Base-by-base conservation (phyloP, 2,329 filamentous ascomycete genomes). In the Epichloe hybrida region DNA sequence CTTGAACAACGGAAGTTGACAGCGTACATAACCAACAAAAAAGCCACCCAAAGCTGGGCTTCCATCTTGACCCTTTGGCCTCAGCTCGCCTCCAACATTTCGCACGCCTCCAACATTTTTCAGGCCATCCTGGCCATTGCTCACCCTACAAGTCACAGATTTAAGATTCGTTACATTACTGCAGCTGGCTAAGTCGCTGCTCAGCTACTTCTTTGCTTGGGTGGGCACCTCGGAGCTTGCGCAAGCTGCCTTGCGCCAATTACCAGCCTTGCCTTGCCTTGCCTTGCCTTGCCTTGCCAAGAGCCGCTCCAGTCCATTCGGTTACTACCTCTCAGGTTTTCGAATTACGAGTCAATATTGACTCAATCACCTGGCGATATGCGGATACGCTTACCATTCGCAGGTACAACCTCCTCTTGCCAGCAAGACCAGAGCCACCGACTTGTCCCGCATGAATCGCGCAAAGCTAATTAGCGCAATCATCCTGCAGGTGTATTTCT, bases 401-500 rank as follows among this genome's bases (percentile, higher is more conserved):
- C 48, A 50, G 48, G 48, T 50, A 50, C 15, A 40, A 17, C 17
- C 17, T 45, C 41, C 15, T 37, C 23, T 12, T 37, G 23, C 36
- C 36, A 12, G n/a, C 46, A n/a, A 27, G 46, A 27, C 34, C 36
- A 47, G 17, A 37, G 34, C 31, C 20, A 13, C 11, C 46, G 20
- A 38, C 9, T 23, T 23, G 40, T 34, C 48, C 20, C 23, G 15
- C 9, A 4, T 20, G 21, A 45, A 34, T 27, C 13, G 13, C 3
- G 23, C 20, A 23, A 35, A 17, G 36, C 46, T 40, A 37, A 50
- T 34, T 50, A 41, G 59, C 46, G 60, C 56, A 49, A 34, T 39
- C 41, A 37, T 44, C 27, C n/a, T 40, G 43, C 37, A 90, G 86
- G 80, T 64, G 75, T 76, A 57, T 91, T 85, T 67, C 67, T 80